Percentiles rank a stretch among this genome's conserved stretches.
Evolutionary conservation across 2,329 filamentous ascomycete species (phyloP).

Genomic region (Basipetospora chlamydospora): DNA sequence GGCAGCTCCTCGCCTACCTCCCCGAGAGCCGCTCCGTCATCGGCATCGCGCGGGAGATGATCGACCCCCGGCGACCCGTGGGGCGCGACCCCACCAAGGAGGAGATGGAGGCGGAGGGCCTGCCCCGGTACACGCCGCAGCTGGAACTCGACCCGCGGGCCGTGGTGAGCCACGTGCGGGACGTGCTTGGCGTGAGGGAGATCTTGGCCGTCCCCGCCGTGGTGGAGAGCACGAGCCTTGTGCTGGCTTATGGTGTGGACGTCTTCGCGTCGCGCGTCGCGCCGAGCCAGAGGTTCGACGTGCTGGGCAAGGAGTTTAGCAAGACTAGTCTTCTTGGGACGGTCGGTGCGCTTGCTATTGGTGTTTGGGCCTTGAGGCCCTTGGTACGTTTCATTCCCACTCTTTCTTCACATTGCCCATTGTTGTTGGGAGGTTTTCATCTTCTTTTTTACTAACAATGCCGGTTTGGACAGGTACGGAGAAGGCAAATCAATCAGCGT

Average conservation of each 20-base stretch:
- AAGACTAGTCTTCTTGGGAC: constrained; percentile 75
- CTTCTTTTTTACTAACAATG: constrained; percentile 16
- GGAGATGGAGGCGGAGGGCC: constrained; percentile 66
- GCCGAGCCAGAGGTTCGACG: constrained; percentile 84
- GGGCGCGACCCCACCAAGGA: constrained; percentile 67
- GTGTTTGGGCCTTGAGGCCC: constrained; percentile 66
- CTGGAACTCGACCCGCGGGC: constrained; percentile 75
- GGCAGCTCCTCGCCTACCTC: constrained; percentile 67
- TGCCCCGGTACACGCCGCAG: constrained; percentile 59
- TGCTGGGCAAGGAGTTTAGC: constrained; percentile 86
- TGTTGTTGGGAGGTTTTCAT: too few relatives aligned
- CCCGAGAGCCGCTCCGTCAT: constrained; percentile 60
- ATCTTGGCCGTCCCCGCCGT: constrained; percentile 65
- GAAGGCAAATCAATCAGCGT: constrained; percentile 53
- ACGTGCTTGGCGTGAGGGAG: constrained; percentile 59
- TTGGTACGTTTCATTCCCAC: constrained; percentile 50
- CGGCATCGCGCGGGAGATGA: constrained; percentile 60
- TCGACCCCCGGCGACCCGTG: constrained; percentile 78
- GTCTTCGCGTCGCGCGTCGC: constrained; percentile 74
- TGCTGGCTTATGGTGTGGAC: constrained; percentile 80
- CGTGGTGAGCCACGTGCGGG: constrained; percentile 66
- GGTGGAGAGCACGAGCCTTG: constrained; percentile 80
- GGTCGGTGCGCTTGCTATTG: constrained; percentile 62
- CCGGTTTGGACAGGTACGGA: constrained; percentile 28
- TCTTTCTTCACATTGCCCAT: constrained; percentile 3